Evolutionary conservation across 169 alveolate genomes (phyloP).

Genomic region (Eimeria zaria): DNA sequence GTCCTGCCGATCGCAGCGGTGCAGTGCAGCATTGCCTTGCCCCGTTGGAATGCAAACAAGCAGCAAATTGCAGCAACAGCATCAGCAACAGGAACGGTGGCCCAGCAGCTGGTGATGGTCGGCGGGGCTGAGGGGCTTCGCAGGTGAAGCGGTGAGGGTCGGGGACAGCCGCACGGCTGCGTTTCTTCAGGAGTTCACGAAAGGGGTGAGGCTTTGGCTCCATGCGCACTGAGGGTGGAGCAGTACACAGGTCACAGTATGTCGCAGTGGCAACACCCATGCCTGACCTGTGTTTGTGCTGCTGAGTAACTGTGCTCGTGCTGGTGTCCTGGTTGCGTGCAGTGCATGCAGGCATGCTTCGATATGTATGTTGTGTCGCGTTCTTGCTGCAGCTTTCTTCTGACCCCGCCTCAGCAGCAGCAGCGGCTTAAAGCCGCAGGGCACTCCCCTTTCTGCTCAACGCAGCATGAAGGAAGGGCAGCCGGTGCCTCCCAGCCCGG

Average conservation of each 20-base stretch:
- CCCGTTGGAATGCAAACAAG: constrained; percentile 12
- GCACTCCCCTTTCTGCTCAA: constrained; percentile 62
- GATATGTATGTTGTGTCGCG: background rate
- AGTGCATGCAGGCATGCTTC: too few species aligned
- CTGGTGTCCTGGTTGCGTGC: background rate
- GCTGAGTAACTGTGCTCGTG: too few species aligned
- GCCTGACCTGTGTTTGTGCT: too few species aligned
- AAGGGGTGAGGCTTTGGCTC: background rate
- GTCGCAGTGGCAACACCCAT: too few species aligned
- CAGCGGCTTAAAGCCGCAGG: constrained; percentile 76
- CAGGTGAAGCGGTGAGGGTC: constrained; percentile 39
- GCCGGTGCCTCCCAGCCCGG: constrained; percentile 82
- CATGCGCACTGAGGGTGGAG: background rate
- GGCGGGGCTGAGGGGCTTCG: constrained; percentile 29
- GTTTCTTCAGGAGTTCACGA: background rate
- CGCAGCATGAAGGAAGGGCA: constrained; percentile 77
- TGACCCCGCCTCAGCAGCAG: constrained; percentile 41
- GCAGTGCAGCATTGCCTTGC: constrained; percentile 37
- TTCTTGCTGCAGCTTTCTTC: background rate
- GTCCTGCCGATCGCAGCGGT: background rate
- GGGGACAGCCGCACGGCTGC: constrained; percentile 41
- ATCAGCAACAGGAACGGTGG: constrained; percentile 12
- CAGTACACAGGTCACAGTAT: too few species aligned
- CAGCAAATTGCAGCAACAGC: constrained; percentile 16
- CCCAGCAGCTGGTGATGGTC: constrained; percentile 57